Percentiles rank a stretch among this genome's conserved stretches.
Evolutionary conservation across 129 eudicot species (phyloP).

Genomic region (Artemisia tridentata): DNA sequence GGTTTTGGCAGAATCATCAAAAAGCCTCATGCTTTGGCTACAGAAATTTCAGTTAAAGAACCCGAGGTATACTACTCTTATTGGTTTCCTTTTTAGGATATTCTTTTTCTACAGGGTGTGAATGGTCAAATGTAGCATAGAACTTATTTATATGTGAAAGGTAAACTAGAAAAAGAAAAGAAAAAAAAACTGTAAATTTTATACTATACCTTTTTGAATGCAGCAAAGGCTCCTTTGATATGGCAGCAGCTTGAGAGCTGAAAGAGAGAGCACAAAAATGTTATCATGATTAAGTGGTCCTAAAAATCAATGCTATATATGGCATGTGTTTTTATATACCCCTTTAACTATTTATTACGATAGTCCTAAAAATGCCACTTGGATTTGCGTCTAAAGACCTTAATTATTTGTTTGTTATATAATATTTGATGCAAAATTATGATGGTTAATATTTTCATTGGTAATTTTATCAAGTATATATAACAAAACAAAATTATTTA

Average conservation of each 20-base stretch:
- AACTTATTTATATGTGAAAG: neutral
- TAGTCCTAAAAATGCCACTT: too few species aligned
- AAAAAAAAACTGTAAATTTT: neutral
- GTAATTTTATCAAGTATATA: too few species aligned
- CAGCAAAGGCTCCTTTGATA: neutral
- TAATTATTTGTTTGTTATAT: too few species aligned
- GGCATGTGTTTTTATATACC: neutral
- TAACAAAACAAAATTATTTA: too few species aligned
- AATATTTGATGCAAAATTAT: too few species aligned
- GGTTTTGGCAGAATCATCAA: slow-evolving; percentile 18
- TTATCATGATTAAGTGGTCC: slow-evolving; percentile 32
- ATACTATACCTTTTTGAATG: neutral
- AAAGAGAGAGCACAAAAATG: slow-evolving; percentile 18
- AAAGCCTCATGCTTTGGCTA: slow-evolving; percentile 38
- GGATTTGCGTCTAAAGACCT: too few species aligned
- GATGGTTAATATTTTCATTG: too few species aligned
- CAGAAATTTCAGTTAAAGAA: slow-evolving; percentile 29
- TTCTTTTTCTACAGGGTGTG: neutral
- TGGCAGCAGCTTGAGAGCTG: slow-evolving; percentile 19
- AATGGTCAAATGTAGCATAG: slow-evolving; percentile 7
- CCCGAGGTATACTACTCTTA: slow-evolving; percentile 26
- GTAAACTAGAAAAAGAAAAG: neutral
- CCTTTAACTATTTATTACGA: too few species aligned
- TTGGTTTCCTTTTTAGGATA: neutral
- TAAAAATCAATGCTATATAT: neutral